Evolutionary conservation across 2,329 filamentous ascomycete genomes (phyloP).

Genomic region (Lachnellula hyalina): DNA sequence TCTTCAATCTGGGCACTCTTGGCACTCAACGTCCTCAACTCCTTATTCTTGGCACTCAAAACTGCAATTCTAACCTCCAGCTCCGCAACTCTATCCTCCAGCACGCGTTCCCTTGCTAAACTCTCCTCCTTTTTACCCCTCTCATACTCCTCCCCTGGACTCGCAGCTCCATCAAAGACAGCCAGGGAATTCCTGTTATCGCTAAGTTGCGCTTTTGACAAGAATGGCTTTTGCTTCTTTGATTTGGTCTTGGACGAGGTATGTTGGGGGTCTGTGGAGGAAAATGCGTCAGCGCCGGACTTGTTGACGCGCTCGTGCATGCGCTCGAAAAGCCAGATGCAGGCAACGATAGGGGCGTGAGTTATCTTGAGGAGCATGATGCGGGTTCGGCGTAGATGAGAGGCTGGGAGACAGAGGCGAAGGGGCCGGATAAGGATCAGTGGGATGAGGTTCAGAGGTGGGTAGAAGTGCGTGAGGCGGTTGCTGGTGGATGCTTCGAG

Average conservation of each 20-base stretch:
- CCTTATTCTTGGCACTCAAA: constrained; percentile 38
- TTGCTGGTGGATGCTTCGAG: constrained; percentile 63
- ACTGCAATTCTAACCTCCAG: constrained; percentile 34
- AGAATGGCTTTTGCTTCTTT: constrained; percentile 9
- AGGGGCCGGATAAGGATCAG: constrained; percentile 67
- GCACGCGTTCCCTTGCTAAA: constrained; percentile 11
- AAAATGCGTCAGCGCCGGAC: constrained; percentile 15
- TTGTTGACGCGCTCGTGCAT: constrained; percentile 19
- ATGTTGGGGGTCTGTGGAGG: constrained; percentile 15
- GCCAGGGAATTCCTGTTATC: not conserved
- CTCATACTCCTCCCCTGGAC: constrained; percentile 1
- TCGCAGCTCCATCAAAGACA: constrained; percentile 9
- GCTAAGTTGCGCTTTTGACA: not conserved
- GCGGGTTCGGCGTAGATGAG: constrained; percentile 56
- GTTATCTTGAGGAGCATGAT: constrained; percentile 59
- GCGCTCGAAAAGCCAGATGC: constrained; percentile 53
- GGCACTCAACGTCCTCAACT: constrained; percentile 32
- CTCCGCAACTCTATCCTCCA: constrained; percentile 34
- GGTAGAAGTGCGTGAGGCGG: constrained; percentile 64
- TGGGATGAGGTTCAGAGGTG: constrained; percentile 70
- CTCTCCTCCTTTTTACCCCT: not conserved
- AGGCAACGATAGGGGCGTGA: constrained; percentile 62
- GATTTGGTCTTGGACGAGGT: not conserved
- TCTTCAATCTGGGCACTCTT: constrained; percentile 37
- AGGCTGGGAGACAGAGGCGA: constrained; percentile 60